A percentile compares a stretch with the other conserved stretches of the same genome.
phyloP scores from a whole-genome alignment of 2,329 filamentous ascomycete genomes.

The Aspergillus niger region DNA sequence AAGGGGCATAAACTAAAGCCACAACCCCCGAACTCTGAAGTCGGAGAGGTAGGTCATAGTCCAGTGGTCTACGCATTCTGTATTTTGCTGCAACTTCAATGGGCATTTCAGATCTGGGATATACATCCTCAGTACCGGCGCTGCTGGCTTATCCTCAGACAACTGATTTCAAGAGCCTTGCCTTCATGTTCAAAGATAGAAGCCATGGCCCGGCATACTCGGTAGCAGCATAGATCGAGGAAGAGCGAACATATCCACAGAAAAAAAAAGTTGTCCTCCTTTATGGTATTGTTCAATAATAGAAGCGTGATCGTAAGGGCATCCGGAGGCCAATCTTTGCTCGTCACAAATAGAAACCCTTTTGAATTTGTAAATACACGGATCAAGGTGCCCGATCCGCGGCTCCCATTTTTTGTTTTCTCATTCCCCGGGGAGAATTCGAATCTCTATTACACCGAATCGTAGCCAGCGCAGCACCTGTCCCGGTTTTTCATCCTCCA shows the following conservation, averaged over 20 bases:
- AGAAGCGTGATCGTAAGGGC: conserved; percentile 42
- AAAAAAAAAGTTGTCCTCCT: conserved; percentile 30
- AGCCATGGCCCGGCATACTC: not conserved
- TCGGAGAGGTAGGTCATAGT: not conserved
- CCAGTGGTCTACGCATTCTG: not conserved
- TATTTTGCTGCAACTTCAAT: not conserved
- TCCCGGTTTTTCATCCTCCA: conserved; percentile 29
- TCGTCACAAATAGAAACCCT: conserved; percentile 40
- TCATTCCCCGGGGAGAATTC: conserved; percentile 30
- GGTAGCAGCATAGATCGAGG: not conserved
- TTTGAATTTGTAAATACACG: conserved; percentile 37
- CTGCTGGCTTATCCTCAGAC: not conserved
- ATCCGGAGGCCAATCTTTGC: conserved; percentile 40
- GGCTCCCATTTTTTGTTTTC: conserved; percentile 33
- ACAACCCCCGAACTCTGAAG: not conserved
- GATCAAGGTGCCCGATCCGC: conserved; percentile 30
- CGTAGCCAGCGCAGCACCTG: conserved; percentile 32
- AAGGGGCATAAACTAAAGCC: not conserved
- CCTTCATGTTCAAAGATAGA: not conserved
- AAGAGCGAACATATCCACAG: conserved; percentile 14
- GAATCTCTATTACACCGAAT: conserved; percentile 34
- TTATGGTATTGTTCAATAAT: conserved; percentile 40
- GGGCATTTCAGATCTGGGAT: not conserved
- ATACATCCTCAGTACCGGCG: not conserved
- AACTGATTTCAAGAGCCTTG: not conserved